A percentile compares a stretch with the other conserved stretches of the same genome.
These are phyloP conservation scores for Elsinoe fawcettii DNA, from an alignment of 2,329 filamentous ascomycete species.

Conservation along the genomic window DNA sequence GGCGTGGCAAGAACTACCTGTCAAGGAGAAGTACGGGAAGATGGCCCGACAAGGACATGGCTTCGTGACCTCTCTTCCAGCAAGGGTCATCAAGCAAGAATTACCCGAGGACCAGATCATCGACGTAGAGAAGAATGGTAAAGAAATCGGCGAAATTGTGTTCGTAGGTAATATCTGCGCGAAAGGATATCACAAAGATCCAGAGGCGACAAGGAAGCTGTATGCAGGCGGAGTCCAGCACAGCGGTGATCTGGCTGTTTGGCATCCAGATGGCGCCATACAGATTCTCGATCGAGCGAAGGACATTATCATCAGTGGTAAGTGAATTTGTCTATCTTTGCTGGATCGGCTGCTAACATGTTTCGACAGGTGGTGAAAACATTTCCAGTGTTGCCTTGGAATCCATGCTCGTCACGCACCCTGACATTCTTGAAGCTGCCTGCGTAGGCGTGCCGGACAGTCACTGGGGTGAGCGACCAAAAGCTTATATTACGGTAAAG, in stretches of 20 bases:
- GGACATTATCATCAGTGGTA: conserved; percentile 95
- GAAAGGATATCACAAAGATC: conserved; percentile 86
- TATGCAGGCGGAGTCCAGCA: conserved; percentile 82
- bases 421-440: conserved; percentile 81
- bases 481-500: conserved; percentile 82
- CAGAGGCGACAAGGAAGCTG: conserved; percentile 74
- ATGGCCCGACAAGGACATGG: conserved; percentile 96
- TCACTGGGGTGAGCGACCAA: conserved; percentile 94
- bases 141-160: conserved; percentile 75
- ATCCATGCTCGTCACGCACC: conserved; percentile 79
- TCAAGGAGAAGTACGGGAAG: conserved; percentile 70
- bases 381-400: conserved; percentile 92
- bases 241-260: conserved; percentile 86
- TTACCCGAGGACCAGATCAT: conserved; percentile 54
- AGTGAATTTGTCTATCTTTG: conserved; percentile 23
- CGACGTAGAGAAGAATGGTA: conserved; percentile 61
- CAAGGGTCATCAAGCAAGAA: conserved; percentile 73
- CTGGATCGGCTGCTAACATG: conserved; percentile 14
- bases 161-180: conserved; percentile 88
- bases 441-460: conserved; percentile 81
- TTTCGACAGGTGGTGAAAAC: conserved; percentile 72
- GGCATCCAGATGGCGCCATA: conserved; percentile 81
- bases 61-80: conserved; percentile 73
- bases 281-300: conserved; percentile 93
- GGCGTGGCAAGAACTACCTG: conserved; percentile 66